Evolutionary conservation across 495 filamentous ascomycete genomes (phyloP), one percentile per base, ranked within the genome.

Genomic region (Evernia prunastri): DNA sequence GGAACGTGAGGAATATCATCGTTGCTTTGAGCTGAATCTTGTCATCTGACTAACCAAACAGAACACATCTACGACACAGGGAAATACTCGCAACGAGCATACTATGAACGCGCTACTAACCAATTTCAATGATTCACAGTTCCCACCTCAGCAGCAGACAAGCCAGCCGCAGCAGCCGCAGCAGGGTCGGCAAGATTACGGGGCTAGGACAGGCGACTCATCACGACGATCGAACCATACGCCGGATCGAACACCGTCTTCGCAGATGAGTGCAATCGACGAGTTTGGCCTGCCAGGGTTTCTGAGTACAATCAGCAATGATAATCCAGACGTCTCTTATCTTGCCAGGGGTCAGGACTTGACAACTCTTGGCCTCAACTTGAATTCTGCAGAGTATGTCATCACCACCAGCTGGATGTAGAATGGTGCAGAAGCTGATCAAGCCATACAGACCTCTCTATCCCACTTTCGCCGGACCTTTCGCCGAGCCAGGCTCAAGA

Each of bases 281-380:
- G 87, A 84, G 62, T 96, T 86, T 74, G 91, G 92, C 33, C 76
- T 96, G 25, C 86, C 88, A 59, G 92, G 92, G 0, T 78, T 95
- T 42, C 80, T 91, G 33, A 83, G 84, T 39, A 85, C 91, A 78
- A 89, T 94, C 76, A 88, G 87, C 71, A 86, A 86, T 70, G 86
- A 87, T 54, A 90, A 84, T 70, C 84, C 86, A 17, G 89, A 93
- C 74, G 86, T 91, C 68, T 85, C 85, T 33, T 82, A 84, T 61
- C 80, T 95, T 56, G 85, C 90, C 27, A 81, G 85, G 56, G 92
- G 92, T 18, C 84, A 93, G 68, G 91, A 96, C 72, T 80, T 95
- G 31, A 87, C 82, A 61, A 79, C 80, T 15, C 77, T 96, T 53
- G 91, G 90, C 13, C 74, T 96, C 58, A 90, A 97, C 74, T 76